Evolutionary conservation across 306 rosid species (phyloP).

Genomic region (Vachellia collinsii): DNA sequence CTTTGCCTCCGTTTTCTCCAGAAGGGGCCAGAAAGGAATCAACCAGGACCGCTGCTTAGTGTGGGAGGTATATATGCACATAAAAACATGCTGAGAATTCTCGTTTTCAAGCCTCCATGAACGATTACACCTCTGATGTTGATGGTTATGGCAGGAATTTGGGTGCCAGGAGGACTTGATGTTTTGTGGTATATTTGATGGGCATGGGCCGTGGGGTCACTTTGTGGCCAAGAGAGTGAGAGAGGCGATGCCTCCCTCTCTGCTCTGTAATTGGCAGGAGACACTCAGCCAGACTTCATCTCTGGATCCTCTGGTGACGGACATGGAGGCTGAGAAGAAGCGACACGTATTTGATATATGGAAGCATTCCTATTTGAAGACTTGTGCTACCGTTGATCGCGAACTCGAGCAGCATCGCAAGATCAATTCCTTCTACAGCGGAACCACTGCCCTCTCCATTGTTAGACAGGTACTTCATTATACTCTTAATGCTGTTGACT

Average conservation of each 20-base stretch:
- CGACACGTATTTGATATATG: conserved; percentile 62
- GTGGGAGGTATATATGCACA: conserved; percentile 76
- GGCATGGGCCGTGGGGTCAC: conserved; percentile 98
- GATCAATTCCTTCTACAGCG: conserved; percentile 80
- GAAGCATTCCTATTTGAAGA: conserved; percentile 79
- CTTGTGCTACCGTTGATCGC: conserved; percentile 83
- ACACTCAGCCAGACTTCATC: conserved; percentile 57
- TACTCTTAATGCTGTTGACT: not conserved
- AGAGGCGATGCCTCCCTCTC: conserved; percentile 75
- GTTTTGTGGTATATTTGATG: conserved; percentile 89
- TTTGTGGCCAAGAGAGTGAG: conserved; percentile 81
- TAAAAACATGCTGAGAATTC: not conserved
- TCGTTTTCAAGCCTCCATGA: not conserved
- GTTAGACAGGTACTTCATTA: conserved; percentile 71
- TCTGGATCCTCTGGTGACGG: conserved; percentile 35
- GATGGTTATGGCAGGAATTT: conserved; percentile 58
- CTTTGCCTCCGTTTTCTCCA: conserved; percentile 77
- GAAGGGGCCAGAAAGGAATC: conserved; percentile 80
- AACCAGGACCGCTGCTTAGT: conserved; percentile 97
- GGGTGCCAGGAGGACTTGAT: conserved; percentile 95
- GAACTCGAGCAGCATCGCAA: conserved; percentile 72
- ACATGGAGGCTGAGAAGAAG: conserved; percentile 49
- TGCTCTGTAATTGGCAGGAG: conserved; percentile 87
- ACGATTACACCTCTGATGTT: not conserved
- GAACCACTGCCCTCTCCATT: conserved; percentile 87